Conservation (phyloP, 2,329 filamentous ascomycete genomes). For the Amylocarpus encephaloides region DNA sequence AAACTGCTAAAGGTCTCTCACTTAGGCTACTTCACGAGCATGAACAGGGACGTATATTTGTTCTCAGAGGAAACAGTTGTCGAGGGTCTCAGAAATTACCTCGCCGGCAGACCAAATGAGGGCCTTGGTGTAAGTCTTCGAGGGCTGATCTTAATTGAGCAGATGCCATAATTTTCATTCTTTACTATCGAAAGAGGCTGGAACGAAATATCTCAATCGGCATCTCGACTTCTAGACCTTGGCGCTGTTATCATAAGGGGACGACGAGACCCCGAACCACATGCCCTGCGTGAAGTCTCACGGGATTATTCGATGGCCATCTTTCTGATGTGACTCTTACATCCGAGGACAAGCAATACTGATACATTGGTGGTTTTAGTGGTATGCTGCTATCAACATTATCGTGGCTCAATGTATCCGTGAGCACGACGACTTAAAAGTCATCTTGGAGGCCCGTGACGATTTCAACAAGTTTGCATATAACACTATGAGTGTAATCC, state of each 20-base stretch:
- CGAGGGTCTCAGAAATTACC: conserved; percentile 7
- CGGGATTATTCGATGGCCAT: too few species aligned
- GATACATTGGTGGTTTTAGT: neutral
- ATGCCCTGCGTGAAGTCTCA: too few species aligned
- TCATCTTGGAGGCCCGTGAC: neutral
- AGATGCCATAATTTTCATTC: too few species aligned
- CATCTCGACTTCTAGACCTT: neutral
- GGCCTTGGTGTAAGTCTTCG: conserved; percentile 3
- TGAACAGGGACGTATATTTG: conserved; percentile 8
- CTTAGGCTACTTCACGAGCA: conserved; percentile 1
- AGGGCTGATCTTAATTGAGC: too few species aligned
- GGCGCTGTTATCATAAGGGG: too few species aligned
- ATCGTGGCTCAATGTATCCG: conserved; percentile 11
- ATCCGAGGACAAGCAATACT: neutral
- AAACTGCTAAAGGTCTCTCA: neutral
- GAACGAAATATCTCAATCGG: neutral
- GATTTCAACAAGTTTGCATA: conserved; percentile 10
- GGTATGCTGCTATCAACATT: conserved; percentile 13
- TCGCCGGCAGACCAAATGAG: conserved; percentile 1
- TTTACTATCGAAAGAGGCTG: too few species aligned
- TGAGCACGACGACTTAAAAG: neutral
- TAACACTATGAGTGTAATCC: conserved; percentile 11
- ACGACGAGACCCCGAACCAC: neutral
- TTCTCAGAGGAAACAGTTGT: conserved; percentile 10
- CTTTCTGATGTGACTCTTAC: too few species aligned